These are phyloP conservation scores for Micractinium conductrix DNA, from an alignment of 139 green algal genomes.

Conservation along the genomic window DNA sequence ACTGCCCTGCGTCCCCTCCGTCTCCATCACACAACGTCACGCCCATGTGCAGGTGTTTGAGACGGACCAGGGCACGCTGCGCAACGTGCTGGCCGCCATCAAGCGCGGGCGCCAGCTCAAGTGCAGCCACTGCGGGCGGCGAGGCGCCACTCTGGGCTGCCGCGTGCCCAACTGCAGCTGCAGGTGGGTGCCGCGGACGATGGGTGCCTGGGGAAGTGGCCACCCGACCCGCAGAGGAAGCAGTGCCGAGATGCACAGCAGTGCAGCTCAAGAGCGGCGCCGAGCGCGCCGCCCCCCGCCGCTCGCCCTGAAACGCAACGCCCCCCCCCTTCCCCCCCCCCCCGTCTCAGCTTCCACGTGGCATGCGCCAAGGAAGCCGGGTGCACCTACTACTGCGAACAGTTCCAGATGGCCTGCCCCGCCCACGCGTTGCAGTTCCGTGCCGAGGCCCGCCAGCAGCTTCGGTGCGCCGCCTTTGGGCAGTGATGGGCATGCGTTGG, in stretches of 20 bases:
- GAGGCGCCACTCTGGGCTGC: conserved; percentile 80
- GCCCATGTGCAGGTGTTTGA: conserved; percentile 59
- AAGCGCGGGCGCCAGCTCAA: conserved; percentile 53
- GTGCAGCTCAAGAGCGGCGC: background rate
- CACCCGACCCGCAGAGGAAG: no score
- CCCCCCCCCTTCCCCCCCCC: background rate
- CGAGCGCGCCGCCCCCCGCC: background rate
- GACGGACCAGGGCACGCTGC: conserved; percentile 47
- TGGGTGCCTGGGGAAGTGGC: background rate
- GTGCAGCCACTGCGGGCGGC: conserved; percentile 57
- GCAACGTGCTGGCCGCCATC: conserved; percentile 52
- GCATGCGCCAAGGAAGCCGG: conserved; percentile 59
- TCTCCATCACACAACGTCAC: background rate
- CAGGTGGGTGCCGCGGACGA: background rate
- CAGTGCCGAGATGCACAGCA: background rate
- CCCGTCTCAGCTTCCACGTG: conserved; percentile 67
- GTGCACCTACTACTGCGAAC: conserved; percentile 49
- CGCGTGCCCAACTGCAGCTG: conserved; percentile 63
- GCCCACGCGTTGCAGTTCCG: conserved; percentile 53
- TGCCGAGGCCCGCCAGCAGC: background rate
- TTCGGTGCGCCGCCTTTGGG: background rate
- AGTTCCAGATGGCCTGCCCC: conserved; percentile 69
- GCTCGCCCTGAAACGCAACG: background rate
- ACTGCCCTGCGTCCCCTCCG: background rate
- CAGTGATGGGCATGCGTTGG: background rate